Evolutionary conservation across 768 basidiomycete species (phyloP).

Genomic region (Hericium alpestre): DNA sequence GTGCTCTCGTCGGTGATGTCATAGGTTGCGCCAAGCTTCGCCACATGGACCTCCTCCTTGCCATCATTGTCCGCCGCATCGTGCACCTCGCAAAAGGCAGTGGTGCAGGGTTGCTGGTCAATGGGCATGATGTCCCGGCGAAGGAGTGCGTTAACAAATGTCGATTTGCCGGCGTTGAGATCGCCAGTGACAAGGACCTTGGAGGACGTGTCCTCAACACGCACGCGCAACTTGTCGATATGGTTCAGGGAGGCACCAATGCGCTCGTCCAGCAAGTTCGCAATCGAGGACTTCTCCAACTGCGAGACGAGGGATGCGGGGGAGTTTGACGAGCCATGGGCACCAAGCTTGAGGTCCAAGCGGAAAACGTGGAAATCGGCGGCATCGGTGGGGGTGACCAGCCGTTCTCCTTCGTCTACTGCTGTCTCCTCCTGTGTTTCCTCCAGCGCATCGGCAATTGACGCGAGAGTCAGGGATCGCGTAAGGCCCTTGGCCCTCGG

Average conservation of each 20-base stretch:
- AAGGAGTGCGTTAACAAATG: slow-evolving; percentile 92
- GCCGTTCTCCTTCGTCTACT: slow-evolving; percentile 20
- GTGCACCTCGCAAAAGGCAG: slow-evolving; percentile 93
- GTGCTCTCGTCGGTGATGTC: slow-evolving; percentile 64
- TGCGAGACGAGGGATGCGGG: slow-evolving; percentile 75
- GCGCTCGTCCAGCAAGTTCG: slow-evolving; percentile 82
- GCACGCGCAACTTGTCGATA: slow-evolving; percentile 73
- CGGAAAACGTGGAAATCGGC: slow-evolving; percentile 81
- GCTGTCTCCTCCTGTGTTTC: slow-evolving; percentile 25
- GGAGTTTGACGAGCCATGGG: slow-evolving; percentile 50
- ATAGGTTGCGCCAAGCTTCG: slow-evolving; percentile 62
- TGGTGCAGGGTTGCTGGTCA: slow-evolving; percentile 97
- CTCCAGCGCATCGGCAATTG: slow-evolving; percentile 32
- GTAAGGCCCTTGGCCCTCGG: slow-evolving; percentile 35
- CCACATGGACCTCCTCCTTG: slow-evolving; percentile 76
- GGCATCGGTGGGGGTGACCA: slow-evolving; percentile 29
- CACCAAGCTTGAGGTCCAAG: slow-evolving; percentile 86
- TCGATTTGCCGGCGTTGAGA: slow-evolving; percentile 96
- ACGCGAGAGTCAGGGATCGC: slow-evolving; percentile 50
- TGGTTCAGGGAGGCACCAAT: slow-evolving; percentile 65
- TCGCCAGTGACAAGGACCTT: slow-evolving; percentile 98
- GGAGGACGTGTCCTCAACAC: slow-evolving; percentile 85
- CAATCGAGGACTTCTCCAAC: slow-evolving; percentile 87
- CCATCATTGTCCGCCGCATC: slow-evolving; percentile 76
- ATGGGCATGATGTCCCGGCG: slow-evolving; percentile 89